These are phyloP conservation scores for Alternaria sp. DNA, from an alignment of 2,329 filamentous ascomycete species.

Conservation along the genomic window DNA sequence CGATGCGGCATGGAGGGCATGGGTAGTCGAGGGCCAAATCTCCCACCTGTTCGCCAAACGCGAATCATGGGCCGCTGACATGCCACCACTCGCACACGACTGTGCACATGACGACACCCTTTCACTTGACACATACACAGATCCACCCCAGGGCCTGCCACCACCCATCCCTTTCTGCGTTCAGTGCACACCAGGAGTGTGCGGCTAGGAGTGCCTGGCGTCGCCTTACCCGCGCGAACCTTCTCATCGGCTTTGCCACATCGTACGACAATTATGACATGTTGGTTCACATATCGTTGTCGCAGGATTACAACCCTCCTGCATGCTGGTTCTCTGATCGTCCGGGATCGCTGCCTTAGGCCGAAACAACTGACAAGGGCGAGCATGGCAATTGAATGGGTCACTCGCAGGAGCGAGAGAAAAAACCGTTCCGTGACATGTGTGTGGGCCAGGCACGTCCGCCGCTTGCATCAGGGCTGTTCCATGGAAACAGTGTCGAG, in stretches of 20 bases:
- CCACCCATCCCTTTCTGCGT: background rate
- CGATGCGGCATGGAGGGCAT: conserved; percentile 11
- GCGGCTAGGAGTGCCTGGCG: background rate
- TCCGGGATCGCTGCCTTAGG: conserved; percentile 27
- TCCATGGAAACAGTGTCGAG: conserved; percentile 19
- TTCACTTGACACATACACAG: conserved; percentile 20
- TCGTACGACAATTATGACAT: background rate
- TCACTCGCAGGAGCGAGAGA: background rate
- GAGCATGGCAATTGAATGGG: background rate
- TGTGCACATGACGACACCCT: conserved; percentile 16
- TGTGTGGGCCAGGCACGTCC: conserved; percentile 16
- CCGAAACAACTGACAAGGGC: conserved; percentile 17
- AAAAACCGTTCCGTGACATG: conserved; percentile 19
- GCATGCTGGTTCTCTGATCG: conserved; percentile 19
- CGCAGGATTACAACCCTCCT: background rate
- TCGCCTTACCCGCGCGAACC: background rate
- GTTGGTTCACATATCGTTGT: background rate
- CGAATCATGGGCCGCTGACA: conserved; percentile 15
- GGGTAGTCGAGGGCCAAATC: background rate
- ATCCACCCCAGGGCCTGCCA: background rate
- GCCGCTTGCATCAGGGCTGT: conserved; percentile 9
- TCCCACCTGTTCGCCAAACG: conserved; percentile 31
- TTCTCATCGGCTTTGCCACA: background rate
- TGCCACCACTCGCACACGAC: background rate
- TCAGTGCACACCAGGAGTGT: background rate